Percentiles rank a stretch among this genome's conserved stretches.
phyloP scores from a whole-genome alignment of 2,329 filamentous ascomycete genomes.

The Trichoderma atrobrunneum region DNA sequence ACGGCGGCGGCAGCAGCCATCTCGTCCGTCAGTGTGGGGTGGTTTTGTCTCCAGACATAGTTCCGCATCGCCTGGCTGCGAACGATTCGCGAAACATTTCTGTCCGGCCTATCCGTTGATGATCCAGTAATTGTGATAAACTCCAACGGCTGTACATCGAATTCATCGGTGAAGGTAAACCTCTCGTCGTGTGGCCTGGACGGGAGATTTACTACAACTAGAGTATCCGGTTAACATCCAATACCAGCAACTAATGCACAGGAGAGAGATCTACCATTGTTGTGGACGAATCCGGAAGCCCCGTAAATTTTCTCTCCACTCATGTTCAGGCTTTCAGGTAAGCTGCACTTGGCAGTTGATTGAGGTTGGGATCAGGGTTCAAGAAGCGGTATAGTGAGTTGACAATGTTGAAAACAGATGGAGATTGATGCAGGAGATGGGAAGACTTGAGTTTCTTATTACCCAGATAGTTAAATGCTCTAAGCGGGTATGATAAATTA shows the following conservation, averaged over 20 bases:
- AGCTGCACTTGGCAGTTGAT: background rate
- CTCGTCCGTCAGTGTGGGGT: background rate
- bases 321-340: background rate
- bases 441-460: background rate
- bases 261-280: background rate
- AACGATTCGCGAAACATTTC: background rate
- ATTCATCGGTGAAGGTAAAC: background rate
- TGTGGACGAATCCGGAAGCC: constrained; percentile 1
- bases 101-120: background rate
- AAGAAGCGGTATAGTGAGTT: background rate
- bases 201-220: background rate
- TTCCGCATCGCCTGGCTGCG: constrained; percentile 9
- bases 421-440: background rate
- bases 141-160: constrained; percentile 8
- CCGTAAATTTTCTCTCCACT: background rate
- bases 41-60: constrained; percentile 7
- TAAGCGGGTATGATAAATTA: background rate
- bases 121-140: constrained; percentile 2
- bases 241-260: background rate
- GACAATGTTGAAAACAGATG: background rate
- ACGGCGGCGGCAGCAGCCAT: background rate
- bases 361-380: background rate
- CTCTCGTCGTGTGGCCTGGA: background rate
- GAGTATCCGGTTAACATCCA: background rate
- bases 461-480: background rate